phyloP scores from a whole-genome alignment of 306 rosid genomes.

The Dicorynia guianensis region DNA sequence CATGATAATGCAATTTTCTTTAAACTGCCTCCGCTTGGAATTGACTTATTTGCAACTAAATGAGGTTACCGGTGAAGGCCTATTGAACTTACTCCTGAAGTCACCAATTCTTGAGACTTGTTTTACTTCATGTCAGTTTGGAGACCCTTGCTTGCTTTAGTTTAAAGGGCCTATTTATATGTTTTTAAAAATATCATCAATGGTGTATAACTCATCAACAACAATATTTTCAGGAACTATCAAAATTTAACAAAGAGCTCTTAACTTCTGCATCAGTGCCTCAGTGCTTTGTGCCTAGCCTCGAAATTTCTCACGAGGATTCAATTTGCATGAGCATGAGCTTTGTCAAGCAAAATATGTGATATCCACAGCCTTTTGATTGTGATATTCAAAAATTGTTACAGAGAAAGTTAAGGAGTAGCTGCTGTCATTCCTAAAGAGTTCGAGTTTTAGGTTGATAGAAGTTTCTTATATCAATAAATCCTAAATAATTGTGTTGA shows the following conservation, averaged over 20 bases:
- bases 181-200: neutral
- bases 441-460: conserved; percentile 32
- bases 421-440: conserved; percentile 42
- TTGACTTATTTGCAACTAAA: conserved; percentile 47
- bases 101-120: conserved; percentile 47
- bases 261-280: conserved; percentile 37
- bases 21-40: conserved; percentile 40
- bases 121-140: conserved; percentile 52
- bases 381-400: conserved; percentile 37
- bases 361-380: conserved; percentile 36
- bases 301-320: conserved; percentile 35
- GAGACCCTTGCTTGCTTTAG: neutral
- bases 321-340: conserved; percentile 41
- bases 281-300: conserved; percentile 43
- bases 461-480: conserved; percentile 27
- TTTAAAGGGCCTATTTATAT: conserved; percentile 5
- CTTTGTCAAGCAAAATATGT: conserved; percentile 41
- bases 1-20: conserved; percentile 29
- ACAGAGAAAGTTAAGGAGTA: conserved; percentile 43
- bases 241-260: conserved; percentile 38
- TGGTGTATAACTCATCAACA: neutral
- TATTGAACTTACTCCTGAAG: conserved; percentile 43
- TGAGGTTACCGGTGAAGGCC: conserved; percentile 46
- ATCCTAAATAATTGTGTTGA: conserved; percentile 24
- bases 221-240: conserved; percentile 48